Evolutionary conservation across 192 early-diverging fungal genomes (phyloP).

Genomic region (Gamsiella multidivaricata): DNA sequence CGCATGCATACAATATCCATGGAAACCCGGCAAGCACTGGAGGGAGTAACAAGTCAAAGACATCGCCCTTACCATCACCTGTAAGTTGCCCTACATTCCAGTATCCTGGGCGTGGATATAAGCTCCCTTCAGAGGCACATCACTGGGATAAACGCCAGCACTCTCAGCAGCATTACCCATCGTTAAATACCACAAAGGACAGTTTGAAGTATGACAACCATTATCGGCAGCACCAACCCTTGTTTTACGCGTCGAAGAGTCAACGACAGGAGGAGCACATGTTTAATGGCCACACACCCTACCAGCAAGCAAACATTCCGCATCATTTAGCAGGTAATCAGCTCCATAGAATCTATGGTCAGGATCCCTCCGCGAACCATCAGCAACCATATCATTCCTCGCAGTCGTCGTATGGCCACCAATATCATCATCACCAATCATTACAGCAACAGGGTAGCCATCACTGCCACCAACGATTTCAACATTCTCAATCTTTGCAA

Average conservation of each 20-base stretch:
- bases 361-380: slow-evolving; percentile 7
- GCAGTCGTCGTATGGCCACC: slow-evolving; percentile 2
- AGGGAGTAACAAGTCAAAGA: slow-evolving; percentile 18
- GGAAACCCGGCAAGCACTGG: not conserved
- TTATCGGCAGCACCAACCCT: slow-evolving; percentile 10
- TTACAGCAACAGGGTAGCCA: slow-evolving; percentile 8
- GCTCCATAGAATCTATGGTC: slow-evolving; percentile 4
- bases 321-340: slow-evolving; percentile 17
- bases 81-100: slow-evolving; percentile 36
- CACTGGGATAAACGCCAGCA: slow-evolving; percentile 47
- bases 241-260: slow-evolving; percentile 6
- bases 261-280: slow-evolving; percentile 16
- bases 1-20: slow-evolving; percentile 4
- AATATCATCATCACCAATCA: slow-evolving; percentile 1
- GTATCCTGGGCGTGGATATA: slow-evolving; percentile 12
- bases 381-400: slow-evolving; percentile 4
- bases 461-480: no score
- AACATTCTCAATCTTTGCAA: no score
- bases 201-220: slow-evolving; percentile 12
- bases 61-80: slow-evolving; percentile 39
- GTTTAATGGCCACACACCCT: slow-evolving; percentile 34
- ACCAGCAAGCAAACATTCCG: slow-evolving; percentile 34
- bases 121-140: slow-evolving; percentile 34
- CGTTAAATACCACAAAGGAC: not conserved
- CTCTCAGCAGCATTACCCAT: slow-evolving; percentile 14